Evolutionary conservation across 2,329 filamentous ascomycete species (phyloP), one percentile per base, ranked within the genome.

Genomic region (Fusarium stilboides): DNA sequence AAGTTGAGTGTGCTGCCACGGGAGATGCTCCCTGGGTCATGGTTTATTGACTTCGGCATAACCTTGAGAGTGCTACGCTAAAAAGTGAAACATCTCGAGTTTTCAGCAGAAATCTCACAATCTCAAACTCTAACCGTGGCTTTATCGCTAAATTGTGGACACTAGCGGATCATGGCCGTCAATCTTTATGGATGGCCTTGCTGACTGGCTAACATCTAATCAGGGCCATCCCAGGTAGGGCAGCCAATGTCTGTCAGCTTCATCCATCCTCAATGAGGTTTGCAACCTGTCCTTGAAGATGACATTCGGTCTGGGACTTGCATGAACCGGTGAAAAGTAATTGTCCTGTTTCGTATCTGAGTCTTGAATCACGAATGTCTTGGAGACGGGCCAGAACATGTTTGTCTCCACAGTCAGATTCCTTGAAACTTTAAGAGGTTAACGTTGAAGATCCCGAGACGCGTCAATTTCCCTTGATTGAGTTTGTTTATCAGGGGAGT

Each of bases 41-140:
- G 46, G 45, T 15, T 33, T 47, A 55, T 50, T 19, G 40, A 50
- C 39, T 58, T 57, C 19, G 40, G 20, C 34, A 44, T 37, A 40
- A 37, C 19, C 36, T 39, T 22, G 51, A 44, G 26, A 40, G 34
- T 46, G 37, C 40, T 19, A 42, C 40, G 36, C 37, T 45, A 51
- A 50, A 33, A 70, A 52, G 42, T 65, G 67, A 70, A 70, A 70
- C 58, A 68, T 46, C 15, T 26, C 26, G 47, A 47, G 59, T 54
- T 54, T 54, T 64, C 57, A 37, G 42, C 33, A 33, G 52, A 40
- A 68, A 50, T 57, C 55, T 65, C 60, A 57, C 37, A 40, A 63
- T 54, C 51, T 51, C 36, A 54, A 70, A 70, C 56, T 58, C 46
- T 57, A 70, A 70, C 54, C 47, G 50, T 52, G 46, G 49, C 66